Percentiles rank a stretch among this genome's conserved stretches.
Conservation (phyloP, 148 eudicot genomes). For the Heliosperma pusillum region DNA sequence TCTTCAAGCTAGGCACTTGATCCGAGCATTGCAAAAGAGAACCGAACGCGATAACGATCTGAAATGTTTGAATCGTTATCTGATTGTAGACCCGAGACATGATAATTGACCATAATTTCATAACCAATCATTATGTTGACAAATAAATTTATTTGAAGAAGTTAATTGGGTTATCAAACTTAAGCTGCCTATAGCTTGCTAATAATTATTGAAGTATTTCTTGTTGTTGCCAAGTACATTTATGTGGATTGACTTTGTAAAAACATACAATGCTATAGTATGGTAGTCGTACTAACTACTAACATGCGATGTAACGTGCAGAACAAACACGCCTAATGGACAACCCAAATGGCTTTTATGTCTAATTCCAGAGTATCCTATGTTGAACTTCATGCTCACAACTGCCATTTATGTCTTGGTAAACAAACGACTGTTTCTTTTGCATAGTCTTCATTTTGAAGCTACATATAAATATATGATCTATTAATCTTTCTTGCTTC, state of each 20-base stretch:
- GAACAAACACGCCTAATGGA: slow-evolving; percentile 86
- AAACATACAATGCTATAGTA: neutral
- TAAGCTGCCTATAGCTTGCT: neutral
- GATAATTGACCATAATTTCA: neutral
- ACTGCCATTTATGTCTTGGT: slow-evolving; percentile 87
- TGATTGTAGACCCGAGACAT: neutral
- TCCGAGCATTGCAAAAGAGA: neutral
- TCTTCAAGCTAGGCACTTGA: neutral
- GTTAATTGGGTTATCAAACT: neutral
- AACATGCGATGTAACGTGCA: slow-evolving; percentile 22
- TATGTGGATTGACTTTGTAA: neutral
- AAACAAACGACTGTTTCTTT: slow-evolving; percentile 19
- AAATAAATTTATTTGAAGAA: neutral
- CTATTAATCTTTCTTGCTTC: slow-evolving; percentile 14
- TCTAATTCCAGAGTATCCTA: slow-evolving; percentile 80
- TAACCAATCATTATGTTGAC: neutral
- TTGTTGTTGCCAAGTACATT: neutral
- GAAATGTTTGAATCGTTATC: neutral
- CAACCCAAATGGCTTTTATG: slow-evolving; percentile 97
- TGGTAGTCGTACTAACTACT: slow-evolving; percentile 5
- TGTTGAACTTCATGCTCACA: slow-evolving; percentile 95
- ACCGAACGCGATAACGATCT: neutral
- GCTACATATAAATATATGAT: neutral
- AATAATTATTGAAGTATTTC: neutral
- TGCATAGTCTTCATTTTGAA: neutral